Conservation (phyloP, 2,329 filamentous ascomycete species). For the Penicillium freii region DNA sequence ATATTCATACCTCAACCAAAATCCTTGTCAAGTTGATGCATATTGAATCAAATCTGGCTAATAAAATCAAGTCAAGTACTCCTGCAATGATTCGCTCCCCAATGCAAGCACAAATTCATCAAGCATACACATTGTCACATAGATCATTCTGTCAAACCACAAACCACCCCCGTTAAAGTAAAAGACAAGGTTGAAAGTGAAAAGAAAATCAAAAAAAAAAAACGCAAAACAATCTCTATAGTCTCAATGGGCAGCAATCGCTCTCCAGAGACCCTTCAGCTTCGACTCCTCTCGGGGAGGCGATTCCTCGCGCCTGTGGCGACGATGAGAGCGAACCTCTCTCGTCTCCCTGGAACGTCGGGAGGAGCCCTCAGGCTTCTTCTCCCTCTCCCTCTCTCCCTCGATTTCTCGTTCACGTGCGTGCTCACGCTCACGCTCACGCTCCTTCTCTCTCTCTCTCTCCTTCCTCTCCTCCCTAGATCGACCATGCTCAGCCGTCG, state of each 20-base stretch:
- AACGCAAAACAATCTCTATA: background rate
- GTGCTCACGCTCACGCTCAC: constrained; percentile 7
- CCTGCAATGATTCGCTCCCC: constrained; percentile 26
- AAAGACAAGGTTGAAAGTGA: constrained; percentile 15
- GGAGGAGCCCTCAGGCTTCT: constrained; percentile 17
- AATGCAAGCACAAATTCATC: constrained; percentile 20
- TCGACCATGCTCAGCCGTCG: constrained; percentile 19
- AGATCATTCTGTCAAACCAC: constrained; percentile 11
- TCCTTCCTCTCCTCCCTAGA: constrained; percentile 22
- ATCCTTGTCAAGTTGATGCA: constrained; percentile 4
- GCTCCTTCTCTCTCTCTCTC: constrained; percentile 16
- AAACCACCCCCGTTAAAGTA: constrained; percentile 5
- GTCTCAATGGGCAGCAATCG: constrained; percentile 31
- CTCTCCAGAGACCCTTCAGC: constrained; percentile 32
- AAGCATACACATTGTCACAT: constrained; percentile 15
- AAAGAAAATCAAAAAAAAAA: constrained; percentile 1
- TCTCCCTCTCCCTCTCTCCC: constrained; percentile 15
- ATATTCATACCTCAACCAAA: too few relatives aligned
- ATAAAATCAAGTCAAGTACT: constrained; percentile 17
- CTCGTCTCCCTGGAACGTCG: constrained; percentile 26
- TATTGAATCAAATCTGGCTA: constrained; percentile 11
- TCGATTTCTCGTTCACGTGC: constrained; percentile 16
- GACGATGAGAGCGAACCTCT: constrained; percentile 21
- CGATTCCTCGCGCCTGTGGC: constrained; percentile 30
- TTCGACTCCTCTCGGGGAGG: constrained; percentile 29